Evolutionary conservation across 805 yeast species (phyloP), one percentile per base, ranked within the genome.

Genomic region (Hyphopichia homilentoma): DNA sequence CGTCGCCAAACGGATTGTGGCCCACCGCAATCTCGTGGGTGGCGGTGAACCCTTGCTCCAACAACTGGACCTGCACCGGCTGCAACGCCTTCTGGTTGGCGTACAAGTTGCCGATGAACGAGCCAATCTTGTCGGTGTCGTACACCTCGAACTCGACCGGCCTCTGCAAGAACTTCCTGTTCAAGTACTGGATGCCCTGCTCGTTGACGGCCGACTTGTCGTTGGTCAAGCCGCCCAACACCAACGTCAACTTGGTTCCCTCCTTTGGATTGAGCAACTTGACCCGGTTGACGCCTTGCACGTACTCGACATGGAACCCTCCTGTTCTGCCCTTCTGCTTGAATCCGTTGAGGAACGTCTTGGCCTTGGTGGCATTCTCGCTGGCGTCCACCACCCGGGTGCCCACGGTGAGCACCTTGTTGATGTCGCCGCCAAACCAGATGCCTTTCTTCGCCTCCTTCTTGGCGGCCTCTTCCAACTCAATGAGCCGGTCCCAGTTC

Each of bases 321-420:
- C 81, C 93, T 7, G 79, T 61, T 36, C 74, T 68, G 16, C 76
- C 70, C 61, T 81, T 80, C 43, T 81, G 76, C 50, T 73, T 76
- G 44, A 86, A 74, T 2, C 86, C 77, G 38, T 82, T 73, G 47
- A 84, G 66, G 48, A 79, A 84, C 5, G 89, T 78, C 40, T 79
- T 79, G 21, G 96, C 87, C 48, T 85, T 77, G 25, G 79, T 63
- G 5, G 72, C 67, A 44, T 73, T 75, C 52, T 84, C 95, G 14
- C 90, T 81, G 4, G 94, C 95, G 53, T 87, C 90, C 21, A 84
- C 83, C 20, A 77, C 57, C 44, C 86, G 70, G 23, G 77, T 78
- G 14, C 75, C 59, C 11, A 75, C 75, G 11, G 77, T 76, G 32
- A 74, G 70, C 9, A 65, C 50, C 48, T 78, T 77, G 34, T 45